Percentiles rank a stretch among this genome's conserved stretches.
Evolutionary conservation across 352 stramenopile species (phyloP).

Genomic region (Phytophthora idaei): DNA sequence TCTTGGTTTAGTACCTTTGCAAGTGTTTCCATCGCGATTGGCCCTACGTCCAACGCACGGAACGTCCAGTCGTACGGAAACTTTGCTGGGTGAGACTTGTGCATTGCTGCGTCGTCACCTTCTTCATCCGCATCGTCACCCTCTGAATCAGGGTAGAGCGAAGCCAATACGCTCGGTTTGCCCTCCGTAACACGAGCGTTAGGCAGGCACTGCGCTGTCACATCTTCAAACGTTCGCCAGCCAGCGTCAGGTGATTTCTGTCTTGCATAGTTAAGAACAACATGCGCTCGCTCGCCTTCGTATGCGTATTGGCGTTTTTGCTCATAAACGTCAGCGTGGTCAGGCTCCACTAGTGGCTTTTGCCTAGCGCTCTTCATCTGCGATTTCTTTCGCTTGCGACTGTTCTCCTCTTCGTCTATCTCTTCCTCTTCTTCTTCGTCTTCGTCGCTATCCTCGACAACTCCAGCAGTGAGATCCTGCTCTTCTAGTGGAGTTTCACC

Average conservation of each 20-base stretch:
- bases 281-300: slow-evolving; percentile 50
- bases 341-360: slow-evolving; percentile 40
- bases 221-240: slow-evolving; percentile 31
- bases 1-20: slow-evolving; percentile 11
- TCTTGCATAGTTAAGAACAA: slow-evolving; percentile 23
- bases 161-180: slow-evolving; percentile 24
- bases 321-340: slow-evolving; percentile 37
- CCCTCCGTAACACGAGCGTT: slow-evolving; percentile 27
- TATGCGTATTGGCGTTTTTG: slow-evolving; percentile 35
- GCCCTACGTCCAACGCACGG: slow-evolving; percentile 67
- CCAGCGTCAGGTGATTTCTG: not conserved
- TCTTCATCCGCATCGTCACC: slow-evolving; percentile 45
- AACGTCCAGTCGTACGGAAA: slow-evolving; percentile 66
- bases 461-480: slow-evolving; percentile 25
- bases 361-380: slow-evolving; percentile 16
- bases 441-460: slow-evolving; percentile 44
- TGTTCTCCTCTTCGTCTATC: slow-evolving; percentile 38
- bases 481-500: slow-evolving; percentile 58
- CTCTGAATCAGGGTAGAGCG: slow-evolving; percentile 32
- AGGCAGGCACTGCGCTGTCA: slow-evolving; percentile 27
- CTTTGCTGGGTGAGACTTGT: slow-evolving; percentile 3
- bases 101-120: not conserved
- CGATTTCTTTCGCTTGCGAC: slow-evolving; percentile 22
- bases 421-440: slow-evolving; percentile 40
- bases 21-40: slow-evolving; percentile 49